Evolutionary conservation across 2,329 filamentous ascomycete species (phyloP).

Genomic region (Lasiodiplodia sp.): DNA sequence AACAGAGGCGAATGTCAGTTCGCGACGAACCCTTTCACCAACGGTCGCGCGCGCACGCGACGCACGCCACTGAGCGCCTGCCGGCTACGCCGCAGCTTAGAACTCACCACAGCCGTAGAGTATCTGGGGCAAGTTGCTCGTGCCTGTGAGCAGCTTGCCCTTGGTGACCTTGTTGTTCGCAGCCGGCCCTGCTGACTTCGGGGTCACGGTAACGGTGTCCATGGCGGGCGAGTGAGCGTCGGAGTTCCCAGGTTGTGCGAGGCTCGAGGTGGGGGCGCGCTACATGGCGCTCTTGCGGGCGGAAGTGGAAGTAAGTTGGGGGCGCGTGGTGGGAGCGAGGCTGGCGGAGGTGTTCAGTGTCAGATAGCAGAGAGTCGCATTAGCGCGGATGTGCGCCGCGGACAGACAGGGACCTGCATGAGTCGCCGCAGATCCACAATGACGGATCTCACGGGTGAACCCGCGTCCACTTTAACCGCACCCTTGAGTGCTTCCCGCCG

Average conservation of each 20-base stretch:
- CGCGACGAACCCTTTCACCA: neutral
- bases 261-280: constrained; percentile 17
- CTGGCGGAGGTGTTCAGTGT: constrained; percentile 17
- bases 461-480: constrained; percentile 21
- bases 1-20: constrained; percentile 7
- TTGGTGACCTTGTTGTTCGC: constrained; percentile 43
- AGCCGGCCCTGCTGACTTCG: constrained; percentile 45
- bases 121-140: constrained; percentile 48
- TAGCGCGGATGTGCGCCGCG: constrained; percentile 20
- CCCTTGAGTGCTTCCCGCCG: neutral
- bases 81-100: neutral
- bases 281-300: constrained; percentile 27
- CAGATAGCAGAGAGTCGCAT: constrained; percentile 26
- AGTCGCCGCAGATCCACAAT: constrained; percentile 25
- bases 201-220: constrained; percentile 48
- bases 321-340: constrained; percentile 2
- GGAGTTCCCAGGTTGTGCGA: neutral
- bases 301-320: neutral
- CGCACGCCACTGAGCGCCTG: neutral
- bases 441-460: constrained; percentile 20
- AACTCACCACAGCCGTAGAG: constrained; percentile 51
- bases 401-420: constrained; percentile 28
- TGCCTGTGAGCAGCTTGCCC: constrained; percentile 47
- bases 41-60: neutral
- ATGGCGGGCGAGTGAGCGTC: constrained; percentile 15